phyloP scores from a whole-genome alignment of 805 yeast genomes.

The Suhomyces emberorum region DNA sequence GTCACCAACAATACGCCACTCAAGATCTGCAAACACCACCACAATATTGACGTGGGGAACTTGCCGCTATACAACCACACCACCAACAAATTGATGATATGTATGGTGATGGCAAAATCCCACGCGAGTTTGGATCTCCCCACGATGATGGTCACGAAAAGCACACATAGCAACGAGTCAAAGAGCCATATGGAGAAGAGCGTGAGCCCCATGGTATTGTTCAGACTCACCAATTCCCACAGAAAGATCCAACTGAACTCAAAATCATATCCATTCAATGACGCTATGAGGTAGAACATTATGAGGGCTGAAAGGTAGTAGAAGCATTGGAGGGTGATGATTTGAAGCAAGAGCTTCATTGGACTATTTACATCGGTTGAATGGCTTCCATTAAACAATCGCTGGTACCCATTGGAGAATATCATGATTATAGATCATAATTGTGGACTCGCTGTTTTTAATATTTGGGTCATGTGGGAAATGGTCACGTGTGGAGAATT shows the following conservation, averaged over 20 bases:
- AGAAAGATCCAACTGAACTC: constrained; percentile 70
- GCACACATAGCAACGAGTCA: constrained; percentile 77
- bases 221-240: constrained; percentile 71
- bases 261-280: constrained; percentile 69
- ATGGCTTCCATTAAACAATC: constrained; percentile 21
- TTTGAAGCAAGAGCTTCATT: constrained; percentile 54
- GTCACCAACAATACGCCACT: constrained; percentile 69
- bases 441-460: too few species aligned
- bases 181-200: constrained; percentile 75
- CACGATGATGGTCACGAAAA: constrained; percentile 81
- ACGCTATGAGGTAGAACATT: constrained; percentile 61
- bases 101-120: constrained; percentile 95
- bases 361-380: constrained; percentile 32
- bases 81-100: constrained; percentile 69
- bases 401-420: constrained; percentile 19
- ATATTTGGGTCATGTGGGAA: too few species aligned
- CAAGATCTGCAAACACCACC: constrained; percentile 80
- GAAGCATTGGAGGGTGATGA: constrained; percentile 69
- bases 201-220: constrained; percentile 78
- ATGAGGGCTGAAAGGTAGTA: constrained; percentile 73
- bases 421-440: constrained; percentile 6
- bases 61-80: constrained; percentile 62
- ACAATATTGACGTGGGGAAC: constrained; percentile 67
- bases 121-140: constrained; percentile 93
- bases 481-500: too few species aligned